These are phyloP conservation scores for Ustilago curta DNA, from an alignment of 1,284 basidiomycete species.

Conservation along the genomic window DNA sequence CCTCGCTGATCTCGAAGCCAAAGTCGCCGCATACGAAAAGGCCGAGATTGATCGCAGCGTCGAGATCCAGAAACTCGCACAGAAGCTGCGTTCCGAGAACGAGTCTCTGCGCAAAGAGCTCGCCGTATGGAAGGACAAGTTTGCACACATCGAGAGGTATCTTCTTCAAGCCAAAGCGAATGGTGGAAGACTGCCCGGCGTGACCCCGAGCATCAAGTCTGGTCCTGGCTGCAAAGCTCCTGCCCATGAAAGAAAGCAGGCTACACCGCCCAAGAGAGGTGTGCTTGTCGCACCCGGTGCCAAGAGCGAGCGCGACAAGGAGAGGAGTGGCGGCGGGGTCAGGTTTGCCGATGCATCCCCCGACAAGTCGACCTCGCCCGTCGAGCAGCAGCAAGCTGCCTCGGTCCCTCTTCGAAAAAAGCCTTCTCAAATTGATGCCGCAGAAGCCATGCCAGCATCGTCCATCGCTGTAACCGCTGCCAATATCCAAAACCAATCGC, in stretches of 20 bases:
- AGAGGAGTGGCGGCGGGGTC: constrained; percentile 19
- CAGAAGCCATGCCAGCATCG: background rate
- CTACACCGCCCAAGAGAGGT: constrained; percentile 25
- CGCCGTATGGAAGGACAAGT: constrained; percentile 39
- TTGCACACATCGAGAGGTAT: constrained; percentile 36
- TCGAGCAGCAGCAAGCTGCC: background rate
- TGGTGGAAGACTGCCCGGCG: constrained; percentile 18
- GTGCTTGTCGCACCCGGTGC: constrained; percentile 22
- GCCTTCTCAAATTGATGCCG: background rate
- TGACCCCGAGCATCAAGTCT: constrained; percentile 23
- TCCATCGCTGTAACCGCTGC: background rate
- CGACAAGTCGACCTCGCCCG: background rate
- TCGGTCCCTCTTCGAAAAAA: constrained; percentile 30
- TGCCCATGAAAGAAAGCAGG: constrained; percentile 35
- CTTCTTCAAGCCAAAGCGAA: constrained; percentile 28
- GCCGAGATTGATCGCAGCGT: constrained; percentile 61
- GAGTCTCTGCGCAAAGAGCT: constrained; percentile 48
- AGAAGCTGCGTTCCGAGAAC: constrained; percentile 58
- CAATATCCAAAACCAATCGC: background rate
- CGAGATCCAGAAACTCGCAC: constrained; percentile 64
- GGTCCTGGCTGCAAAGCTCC: constrained; percentile 53
- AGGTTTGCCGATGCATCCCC: constrained; percentile 24
- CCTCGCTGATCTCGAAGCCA: constrained; percentile 58
- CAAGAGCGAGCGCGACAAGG: constrained; percentile 21
- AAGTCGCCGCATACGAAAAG: constrained; percentile 63